Percentiles rank a stretch among this genome's conserved stretches.
Evolutionary conservation across 495 filamentous ascomycete species (phyloP).

Genomic region (Hyaloscypha finlandica): DNA sequence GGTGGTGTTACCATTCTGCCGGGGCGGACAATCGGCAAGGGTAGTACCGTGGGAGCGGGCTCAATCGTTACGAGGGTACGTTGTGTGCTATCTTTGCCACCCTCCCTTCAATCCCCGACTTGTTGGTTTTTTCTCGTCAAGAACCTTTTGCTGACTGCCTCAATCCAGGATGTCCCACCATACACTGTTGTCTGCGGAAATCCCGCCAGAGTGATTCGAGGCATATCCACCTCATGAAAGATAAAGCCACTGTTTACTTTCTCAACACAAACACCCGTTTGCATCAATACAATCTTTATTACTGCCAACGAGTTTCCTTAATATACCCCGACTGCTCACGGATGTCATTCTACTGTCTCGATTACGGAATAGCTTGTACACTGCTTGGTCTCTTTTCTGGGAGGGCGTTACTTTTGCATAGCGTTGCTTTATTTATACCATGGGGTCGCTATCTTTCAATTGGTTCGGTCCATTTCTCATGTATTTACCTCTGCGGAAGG

Average conservation of each 20-base stretch:
- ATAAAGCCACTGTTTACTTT: slow-evolving; percentile 4
- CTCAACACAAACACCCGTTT: not conserved
- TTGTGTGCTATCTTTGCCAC: not conserved
- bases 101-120: not conserved
- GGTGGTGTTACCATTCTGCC: slow-evolving; percentile 82
- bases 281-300: not conserved
- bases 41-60: slow-evolving; percentile 78
- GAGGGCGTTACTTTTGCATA: slow-evolving; percentile 10
- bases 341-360: not conserved
- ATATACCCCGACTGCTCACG: slow-evolving; percentile 12
- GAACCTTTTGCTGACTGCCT: slow-evolving; percentile 15
- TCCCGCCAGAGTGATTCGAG: slow-evolving; percentile 59
- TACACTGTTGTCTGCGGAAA: slow-evolving; percentile 65
- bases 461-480: slow-evolving; percentile 1
- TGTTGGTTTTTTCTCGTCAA: slow-evolving; percentile 2
- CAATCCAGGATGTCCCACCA: slow-evolving; percentile 57
- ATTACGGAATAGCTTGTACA: not conserved
- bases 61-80: slow-evolving; percentile 85
- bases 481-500: slow-evolving; percentile 9
- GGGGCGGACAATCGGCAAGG: slow-evolving; percentile 78
- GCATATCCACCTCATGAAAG: slow-evolving; percentile 38
- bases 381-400: not conserved
- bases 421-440: slow-evolving; percentile 3
- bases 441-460: not conserved
- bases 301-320: slow-evolving; percentile 17